Percentiles rank a stretch among this genome's conserved stretches.
These are phyloP conservation scores for Sphagnum tenellum DNA, from an alignment of 225 moss, liverwort and hornwort genomes.

Conservation along the genomic window DNA sequence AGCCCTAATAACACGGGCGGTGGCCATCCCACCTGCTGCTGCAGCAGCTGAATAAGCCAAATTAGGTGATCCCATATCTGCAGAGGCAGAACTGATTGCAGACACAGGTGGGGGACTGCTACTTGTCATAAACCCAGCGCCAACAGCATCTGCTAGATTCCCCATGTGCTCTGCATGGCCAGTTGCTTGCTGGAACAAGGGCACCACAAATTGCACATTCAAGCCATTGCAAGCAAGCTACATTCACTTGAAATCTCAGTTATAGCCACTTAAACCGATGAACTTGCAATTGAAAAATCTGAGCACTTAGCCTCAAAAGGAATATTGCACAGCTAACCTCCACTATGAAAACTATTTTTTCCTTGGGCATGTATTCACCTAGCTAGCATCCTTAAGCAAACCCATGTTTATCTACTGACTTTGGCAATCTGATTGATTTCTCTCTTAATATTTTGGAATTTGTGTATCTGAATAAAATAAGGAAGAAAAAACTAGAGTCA, in stretches of 20 bases:
- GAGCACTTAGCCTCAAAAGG: no score
- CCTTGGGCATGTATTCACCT: no score
- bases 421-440: no score
- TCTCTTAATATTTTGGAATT: neutral
- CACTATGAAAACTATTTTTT: no score
- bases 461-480: neutral
- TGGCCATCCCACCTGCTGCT: constrained; percentile 31
- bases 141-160: constrained; percentile 37
- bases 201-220: no score
- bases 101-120: constrained; percentile 36
- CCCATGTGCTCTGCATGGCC: constrained; percentile 46
- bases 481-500: neutral
- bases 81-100: constrained; percentile 14
- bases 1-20: constrained; percentile 54
- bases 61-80: constrained; percentile 33
- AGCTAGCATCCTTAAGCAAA: no score
- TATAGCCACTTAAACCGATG: no score
- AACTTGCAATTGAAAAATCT: no score
- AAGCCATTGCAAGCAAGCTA: no score
- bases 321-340: no score
- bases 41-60: constrained; percentile 20
- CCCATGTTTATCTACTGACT: no score
- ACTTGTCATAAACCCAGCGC: constrained; percentile 39
- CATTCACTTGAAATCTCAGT: no score
- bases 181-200: constrained; percentile 17